phyloP scores from a whole-genome alignment of 148 eudicot genomes.

The Oxyria digyna region DNA sequence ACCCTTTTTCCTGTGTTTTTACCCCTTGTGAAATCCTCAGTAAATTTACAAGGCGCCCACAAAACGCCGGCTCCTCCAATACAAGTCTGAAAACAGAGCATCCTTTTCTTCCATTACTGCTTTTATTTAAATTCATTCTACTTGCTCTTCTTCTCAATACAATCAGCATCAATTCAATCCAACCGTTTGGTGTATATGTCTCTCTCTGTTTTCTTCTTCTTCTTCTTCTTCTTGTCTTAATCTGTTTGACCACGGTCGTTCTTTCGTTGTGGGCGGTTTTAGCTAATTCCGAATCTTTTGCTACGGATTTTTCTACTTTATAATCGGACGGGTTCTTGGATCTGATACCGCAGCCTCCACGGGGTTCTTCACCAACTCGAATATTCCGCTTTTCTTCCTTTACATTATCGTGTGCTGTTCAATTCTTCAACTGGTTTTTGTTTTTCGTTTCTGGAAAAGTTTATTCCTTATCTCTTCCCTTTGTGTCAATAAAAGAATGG shows the following conservation, averaged over 20 bases:
- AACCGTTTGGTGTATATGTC: neutral
- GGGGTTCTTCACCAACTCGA: neutral
- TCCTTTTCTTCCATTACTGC: neutral
- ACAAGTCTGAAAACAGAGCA: neutral
- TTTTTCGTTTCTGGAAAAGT: neutral
- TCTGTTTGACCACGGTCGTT: neutral
- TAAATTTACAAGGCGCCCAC: slow-evolving; percentile 1
- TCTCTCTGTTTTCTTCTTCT: neutral
- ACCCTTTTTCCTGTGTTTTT: neutral
- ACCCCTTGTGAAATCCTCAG: neutral
- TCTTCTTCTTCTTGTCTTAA: neutral
- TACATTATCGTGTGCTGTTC: neutral
- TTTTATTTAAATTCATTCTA: neutral
- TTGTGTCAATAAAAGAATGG: neutral
- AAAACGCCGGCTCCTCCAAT: slow-evolving; percentile 2
- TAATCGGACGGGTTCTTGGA: neutral
- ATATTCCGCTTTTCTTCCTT: neutral
- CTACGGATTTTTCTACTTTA: neutral
- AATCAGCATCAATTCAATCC: neutral
- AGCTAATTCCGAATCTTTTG: neutral
- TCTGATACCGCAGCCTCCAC: neutral
- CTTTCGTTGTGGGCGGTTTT: neutral
- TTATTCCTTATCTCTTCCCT: neutral
- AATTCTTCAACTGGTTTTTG: neutral
- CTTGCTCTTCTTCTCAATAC: neutral